phyloP scores from a whole-genome alignment of 441 rosid species.

The Erodium chrysanthum region DNA sequence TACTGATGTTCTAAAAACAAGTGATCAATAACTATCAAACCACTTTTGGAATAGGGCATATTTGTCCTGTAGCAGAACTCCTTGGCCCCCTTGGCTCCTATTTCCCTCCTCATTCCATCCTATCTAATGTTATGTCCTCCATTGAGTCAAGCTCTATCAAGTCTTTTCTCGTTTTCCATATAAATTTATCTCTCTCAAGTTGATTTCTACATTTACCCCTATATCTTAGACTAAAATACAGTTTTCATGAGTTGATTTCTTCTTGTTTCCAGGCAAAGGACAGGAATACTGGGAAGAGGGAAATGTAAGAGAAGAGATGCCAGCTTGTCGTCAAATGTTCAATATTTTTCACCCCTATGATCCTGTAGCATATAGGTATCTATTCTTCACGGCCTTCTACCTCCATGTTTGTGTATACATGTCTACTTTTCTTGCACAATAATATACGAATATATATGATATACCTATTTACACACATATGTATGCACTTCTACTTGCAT shows the following conservation, averaged over 20 bases:
- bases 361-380: constrained; percentile 97
- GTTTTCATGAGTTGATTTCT: background rate
- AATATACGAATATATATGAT: no score
- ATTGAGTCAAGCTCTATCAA: background rate
- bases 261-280: constrained; percentile 57
- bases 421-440: background rate
- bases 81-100: background rate
- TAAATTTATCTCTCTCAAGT: background rate
- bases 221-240: constrained; percentile 8
- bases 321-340: constrained; percentile 91
- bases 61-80: background rate
- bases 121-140: background rate
- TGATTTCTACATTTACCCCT: constrained; percentile 1
- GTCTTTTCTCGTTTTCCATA: background rate
- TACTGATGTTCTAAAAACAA: background rate
- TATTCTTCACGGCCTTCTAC: constrained; percentile 1
- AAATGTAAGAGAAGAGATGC: constrained; percentile 78
- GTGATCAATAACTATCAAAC: background rate
- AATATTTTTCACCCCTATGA: constrained; percentile 96
- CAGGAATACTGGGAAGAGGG: constrained; percentile 80
- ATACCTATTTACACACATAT: background rate
- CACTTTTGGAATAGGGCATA: background rate
- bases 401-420: background rate
- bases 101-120: background rate
- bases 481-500: background rate